Percentiles rank a stretch among this genome's conserved stretches.
These are phyloP conservation scores for Salvia splendens DNA, from an alignment of 257 asterid genomes.

Conservation along the genomic window DNA sequence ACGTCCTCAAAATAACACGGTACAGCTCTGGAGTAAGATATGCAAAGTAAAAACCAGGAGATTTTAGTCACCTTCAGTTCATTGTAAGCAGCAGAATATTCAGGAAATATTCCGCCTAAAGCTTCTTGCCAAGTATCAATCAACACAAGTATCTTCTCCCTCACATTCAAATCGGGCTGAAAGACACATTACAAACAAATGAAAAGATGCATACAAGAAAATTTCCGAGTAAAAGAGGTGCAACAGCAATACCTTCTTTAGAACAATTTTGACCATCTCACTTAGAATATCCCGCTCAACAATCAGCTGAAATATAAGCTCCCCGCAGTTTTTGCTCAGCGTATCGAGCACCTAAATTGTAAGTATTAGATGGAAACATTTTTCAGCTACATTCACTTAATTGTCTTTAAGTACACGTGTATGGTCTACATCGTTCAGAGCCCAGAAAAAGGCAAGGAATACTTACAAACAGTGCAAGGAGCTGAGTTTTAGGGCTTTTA, in stretches of 20 bases:
- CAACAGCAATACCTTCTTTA: conserved; percentile 62
- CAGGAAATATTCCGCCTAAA: conserved; percentile 82
- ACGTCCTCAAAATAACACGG: not conserved
- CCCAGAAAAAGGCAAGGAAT: not conserved
- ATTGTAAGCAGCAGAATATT: conserved; percentile 77
- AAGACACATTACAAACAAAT: conserved; percentile 21
- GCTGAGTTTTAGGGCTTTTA: conserved; percentile 76
- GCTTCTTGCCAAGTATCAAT: conserved; percentile 95
- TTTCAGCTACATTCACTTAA: not conserved
- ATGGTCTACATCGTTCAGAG: not conserved
- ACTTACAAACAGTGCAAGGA: conserved; percentile 35
- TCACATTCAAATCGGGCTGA: conserved; percentile 90
- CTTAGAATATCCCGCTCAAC: conserved; percentile 82
- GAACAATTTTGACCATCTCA: conserved; percentile 89
- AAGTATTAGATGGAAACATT: not conserved
- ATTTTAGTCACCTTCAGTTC: conserved; percentile 72
- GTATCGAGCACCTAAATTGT: conserved; percentile 82
- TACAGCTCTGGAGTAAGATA: not conserved
- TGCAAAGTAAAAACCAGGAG: conserved; percentile 3
- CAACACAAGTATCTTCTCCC: conserved; percentile 84
- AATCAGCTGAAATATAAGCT: conserved; percentile 70
- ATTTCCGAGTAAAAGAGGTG: not conserved
- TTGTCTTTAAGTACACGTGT: not conserved
- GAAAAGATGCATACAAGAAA: not conserved
- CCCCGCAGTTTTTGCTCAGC: conserved; percentile 92